Percentiles rank a stretch among this genome's conserved stretches.
phyloP scores from a whole-genome alignment of 345 rosid species.

The Corymbia maculata region DNA sequence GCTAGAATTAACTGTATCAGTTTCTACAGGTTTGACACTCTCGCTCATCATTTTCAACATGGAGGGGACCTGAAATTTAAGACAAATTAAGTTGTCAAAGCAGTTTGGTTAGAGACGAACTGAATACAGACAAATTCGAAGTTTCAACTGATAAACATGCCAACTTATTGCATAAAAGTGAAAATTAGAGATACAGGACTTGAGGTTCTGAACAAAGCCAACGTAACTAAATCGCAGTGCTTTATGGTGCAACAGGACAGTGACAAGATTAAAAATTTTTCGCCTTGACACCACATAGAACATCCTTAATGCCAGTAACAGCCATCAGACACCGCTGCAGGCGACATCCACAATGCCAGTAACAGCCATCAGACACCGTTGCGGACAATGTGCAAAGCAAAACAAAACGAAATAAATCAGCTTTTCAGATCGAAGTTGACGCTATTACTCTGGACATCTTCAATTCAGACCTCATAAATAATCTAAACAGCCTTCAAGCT shows the following conservation, averaged over 20 bases:
- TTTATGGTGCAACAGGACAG: neutral
- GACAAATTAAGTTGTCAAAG: neutral
- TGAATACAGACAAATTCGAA: neutral
- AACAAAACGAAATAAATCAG: neutral
- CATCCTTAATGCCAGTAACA: neutral
- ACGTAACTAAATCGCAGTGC: neutral
- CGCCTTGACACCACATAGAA: neutral
- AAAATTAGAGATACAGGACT: neutral
- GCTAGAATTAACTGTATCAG: neutral
- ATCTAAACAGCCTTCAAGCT: neutral
- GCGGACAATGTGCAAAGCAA: neutral
- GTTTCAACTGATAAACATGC: neutral
- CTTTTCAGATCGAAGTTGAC: neutral
- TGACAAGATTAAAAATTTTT: neutral
- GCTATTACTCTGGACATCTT: neutral
- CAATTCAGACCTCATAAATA: neutral
- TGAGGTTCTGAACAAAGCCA: neutral
- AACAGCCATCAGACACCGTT: neutral
- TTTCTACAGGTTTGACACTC: neutral
- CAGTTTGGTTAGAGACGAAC: neutral
- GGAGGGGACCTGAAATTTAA: neutral
- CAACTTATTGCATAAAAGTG: neutral
- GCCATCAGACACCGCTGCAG: neutral
- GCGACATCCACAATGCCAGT: neutral
- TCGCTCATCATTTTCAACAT: neutral